phyloP scores from a whole-genome alignment of 192 early-diverging fungal species.

The Coemansia sp. region DNA sequence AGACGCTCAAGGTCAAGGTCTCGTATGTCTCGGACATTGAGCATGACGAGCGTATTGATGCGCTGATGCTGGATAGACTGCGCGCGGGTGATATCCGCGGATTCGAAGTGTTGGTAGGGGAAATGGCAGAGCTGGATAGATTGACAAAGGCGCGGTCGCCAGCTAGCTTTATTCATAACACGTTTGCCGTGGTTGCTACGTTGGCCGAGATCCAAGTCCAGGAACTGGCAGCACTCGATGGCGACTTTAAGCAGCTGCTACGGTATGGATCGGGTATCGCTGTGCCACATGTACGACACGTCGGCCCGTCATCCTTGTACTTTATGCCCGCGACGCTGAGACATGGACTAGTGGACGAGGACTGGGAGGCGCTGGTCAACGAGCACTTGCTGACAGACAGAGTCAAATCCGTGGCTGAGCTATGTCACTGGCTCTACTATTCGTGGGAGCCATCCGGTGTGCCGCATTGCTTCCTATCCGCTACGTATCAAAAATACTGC shows the following conservation, averaged over 20 bases:
- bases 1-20: conserved; percentile 39
- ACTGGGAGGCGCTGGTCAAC: conserved; percentile 19
- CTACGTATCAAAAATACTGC: conserved; percentile 25
- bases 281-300: conserved; percentile 38
- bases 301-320: conserved; percentile 42
- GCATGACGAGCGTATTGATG: conserved; percentile 46
- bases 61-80: conserved; percentile 32
- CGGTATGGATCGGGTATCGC: conserved; percentile 38
- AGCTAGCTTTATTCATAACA: conserved; percentile 50
- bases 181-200: conserved; percentile 39
- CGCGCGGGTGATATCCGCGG: conserved; percentile 28
- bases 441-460: conserved; percentile 38
- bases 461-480: conserved; percentile 37
- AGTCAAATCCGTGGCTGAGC: neutral
- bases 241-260: conserved; percentile 24
- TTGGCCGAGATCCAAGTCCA: conserved; percentile 42
- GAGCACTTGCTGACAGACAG: neutral
- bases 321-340: conserved; percentile 23
- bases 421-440: conserved; percentile 38
- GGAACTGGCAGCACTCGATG: conserved; percentile 30
- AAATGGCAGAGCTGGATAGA: conserved; percentile 39
- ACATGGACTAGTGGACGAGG: conserved; percentile 7
- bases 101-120: conserved; percentile 37
- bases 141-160: conserved; percentile 30
- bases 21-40: conserved; percentile 48